phyloP scores from a whole-genome alignment of 768 basidiomycete species.

The Xerocomellus dryophilus region DNA sequence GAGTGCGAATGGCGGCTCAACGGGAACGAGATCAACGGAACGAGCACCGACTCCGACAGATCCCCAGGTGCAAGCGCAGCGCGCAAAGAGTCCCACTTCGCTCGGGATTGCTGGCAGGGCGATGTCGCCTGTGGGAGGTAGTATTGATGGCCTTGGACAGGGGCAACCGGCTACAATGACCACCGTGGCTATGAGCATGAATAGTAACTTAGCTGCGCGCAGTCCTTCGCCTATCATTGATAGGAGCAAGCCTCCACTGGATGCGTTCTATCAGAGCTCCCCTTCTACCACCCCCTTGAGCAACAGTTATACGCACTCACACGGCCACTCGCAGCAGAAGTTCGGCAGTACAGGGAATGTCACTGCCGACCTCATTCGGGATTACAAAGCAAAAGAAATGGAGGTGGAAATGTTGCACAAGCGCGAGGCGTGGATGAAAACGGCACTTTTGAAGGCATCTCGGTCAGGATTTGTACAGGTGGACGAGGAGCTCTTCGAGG shows the following conservation, averaged over 20 bases:
- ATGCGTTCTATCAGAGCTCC: conserved; percentile 54
- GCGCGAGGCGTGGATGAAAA: conserved; percentile 83
- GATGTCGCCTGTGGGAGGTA: conserved; percentile 53
- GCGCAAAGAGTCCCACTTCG: conserved; percentile 60
- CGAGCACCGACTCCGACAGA: conserved; percentile 56
- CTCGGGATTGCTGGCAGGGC: conserved; percentile 45
- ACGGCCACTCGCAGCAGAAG: conserved; percentile 34
- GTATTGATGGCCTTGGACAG: conserved; percentile 21
- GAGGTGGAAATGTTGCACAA: conserved; percentile 76
- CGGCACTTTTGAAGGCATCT: conserved; percentile 70
- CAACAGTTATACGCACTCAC: conserved; percentile 49
- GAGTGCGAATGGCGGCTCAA: conserved; percentile 27
- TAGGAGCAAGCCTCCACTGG: conserved; percentile 52
- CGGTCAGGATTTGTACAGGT: conserved; percentile 74
- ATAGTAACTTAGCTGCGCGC: conserved; percentile 45
- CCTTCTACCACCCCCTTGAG: conserved; percentile 41
- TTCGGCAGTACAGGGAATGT: conserved; percentile 63
- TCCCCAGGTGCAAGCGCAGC: conserved; percentile 31
- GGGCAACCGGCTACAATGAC: conserved; percentile 47
- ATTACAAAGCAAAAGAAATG: conserved; percentile 77
- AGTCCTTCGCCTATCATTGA: conserved; percentile 60
- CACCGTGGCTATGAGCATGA: conserved; percentile 51
- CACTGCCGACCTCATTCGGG: conserved; percentile 71
- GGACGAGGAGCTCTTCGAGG: conserved; percentile 48
- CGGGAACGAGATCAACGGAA: conserved; percentile 33